These are phyloP conservation scores for Globisporangium middletonii DNA, from an alignment of 352 stramenopile species.

Conservation along the genomic window DNA sequence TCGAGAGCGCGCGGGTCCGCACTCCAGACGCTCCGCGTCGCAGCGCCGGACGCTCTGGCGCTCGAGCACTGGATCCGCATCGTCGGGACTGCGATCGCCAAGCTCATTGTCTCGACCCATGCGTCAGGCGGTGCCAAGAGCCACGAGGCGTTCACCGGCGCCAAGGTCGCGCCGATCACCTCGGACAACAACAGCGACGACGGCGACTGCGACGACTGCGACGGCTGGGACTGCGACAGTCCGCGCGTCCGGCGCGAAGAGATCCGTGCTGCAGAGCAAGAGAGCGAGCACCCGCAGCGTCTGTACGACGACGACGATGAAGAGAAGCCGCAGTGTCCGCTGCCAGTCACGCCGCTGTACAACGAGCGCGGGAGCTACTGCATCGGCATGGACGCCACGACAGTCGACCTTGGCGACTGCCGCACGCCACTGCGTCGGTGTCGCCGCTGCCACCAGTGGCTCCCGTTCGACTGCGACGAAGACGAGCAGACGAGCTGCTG, in stretches of 20 bases:
- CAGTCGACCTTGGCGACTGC: neutral
- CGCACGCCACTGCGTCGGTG: neutral
- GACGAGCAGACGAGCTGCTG: constrained; percentile 21
- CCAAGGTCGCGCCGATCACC: constrained; percentile 7
- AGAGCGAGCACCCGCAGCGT: constrained; percentile 6
- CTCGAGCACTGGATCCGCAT: constrained; percentile 44
- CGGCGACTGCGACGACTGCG: neutral
- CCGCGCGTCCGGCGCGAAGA: constrained; percentile 8
- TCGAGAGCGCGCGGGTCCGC: neutral
- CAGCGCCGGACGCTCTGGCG: constrained; percentile 21
- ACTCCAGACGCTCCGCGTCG: constrained; percentile 29
- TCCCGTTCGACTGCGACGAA: constrained; percentile 15
- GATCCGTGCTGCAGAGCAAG: constrained; percentile 13
- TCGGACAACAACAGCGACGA: constrained; percentile 3
- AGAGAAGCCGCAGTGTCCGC: constrained; percentile 4
- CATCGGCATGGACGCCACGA: neutral
- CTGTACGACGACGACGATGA: constrained; percentile 6
- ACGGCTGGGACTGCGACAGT: neutral
- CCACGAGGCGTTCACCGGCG: constrained; percentile 12
- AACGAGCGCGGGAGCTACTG: neutral
- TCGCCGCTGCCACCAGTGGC: constrained; percentile 17
- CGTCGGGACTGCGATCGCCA: constrained; percentile 39
- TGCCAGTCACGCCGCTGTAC: neutral
- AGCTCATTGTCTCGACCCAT: constrained; percentile 14
- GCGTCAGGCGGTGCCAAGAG: constrained; percentile 17